Evolutionary conservation across 2,329 filamentous ascomycete genomes (phyloP).

Genomic region (Fusarium hostae): DNA sequence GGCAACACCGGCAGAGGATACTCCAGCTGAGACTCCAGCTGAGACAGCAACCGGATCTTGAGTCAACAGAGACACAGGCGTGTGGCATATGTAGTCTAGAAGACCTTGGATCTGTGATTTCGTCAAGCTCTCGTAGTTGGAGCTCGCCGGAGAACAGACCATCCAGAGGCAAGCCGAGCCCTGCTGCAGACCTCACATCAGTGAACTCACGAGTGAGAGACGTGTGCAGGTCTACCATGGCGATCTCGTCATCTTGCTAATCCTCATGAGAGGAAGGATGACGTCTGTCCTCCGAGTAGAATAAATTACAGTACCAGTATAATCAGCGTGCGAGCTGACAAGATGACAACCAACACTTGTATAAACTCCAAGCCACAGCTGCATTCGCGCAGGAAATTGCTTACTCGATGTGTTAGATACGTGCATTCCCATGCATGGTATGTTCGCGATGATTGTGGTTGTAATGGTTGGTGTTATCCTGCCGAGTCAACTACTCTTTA

Average conservation of each 20-base stretch:
- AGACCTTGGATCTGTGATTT: conserved; percentile 41
- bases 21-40: conserved; percentile 30
- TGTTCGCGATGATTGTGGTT: conserved; percentile 15
- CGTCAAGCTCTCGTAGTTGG: conserved; percentile 37
- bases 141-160: conserved; percentile 40
- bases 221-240: conserved; percentile 44
- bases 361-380: conserved; percentile 9
- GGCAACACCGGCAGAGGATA: conserved; percentile 29
- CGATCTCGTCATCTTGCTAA: conserved; percentile 41
- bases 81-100: conserved; percentile 38
- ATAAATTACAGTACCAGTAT: conserved; percentile 41
- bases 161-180: conserved; percentile 48
- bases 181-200: conserved; percentile 40
- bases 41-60: conserved; percentile 43
- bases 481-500: conserved; percentile 15
- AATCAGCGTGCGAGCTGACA: conserved; percentile 30
- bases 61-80: conserved; percentile 17
- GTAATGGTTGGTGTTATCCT: conserved; percentile 24
- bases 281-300: conserved; percentile 43
- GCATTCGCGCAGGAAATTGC: conserved; percentile 6
- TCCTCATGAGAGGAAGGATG: conserved; percentile 42
- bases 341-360: conserved; percentile 19
- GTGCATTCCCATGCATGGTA: conserved; percentile 4
- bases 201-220: conserved; percentile 35
- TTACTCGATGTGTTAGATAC: conserved; percentile 13